Evolutionary conservation across 2,329 filamentous ascomycete genomes (phyloP).

Genomic region (Diaporthe australafricana): DNA sequence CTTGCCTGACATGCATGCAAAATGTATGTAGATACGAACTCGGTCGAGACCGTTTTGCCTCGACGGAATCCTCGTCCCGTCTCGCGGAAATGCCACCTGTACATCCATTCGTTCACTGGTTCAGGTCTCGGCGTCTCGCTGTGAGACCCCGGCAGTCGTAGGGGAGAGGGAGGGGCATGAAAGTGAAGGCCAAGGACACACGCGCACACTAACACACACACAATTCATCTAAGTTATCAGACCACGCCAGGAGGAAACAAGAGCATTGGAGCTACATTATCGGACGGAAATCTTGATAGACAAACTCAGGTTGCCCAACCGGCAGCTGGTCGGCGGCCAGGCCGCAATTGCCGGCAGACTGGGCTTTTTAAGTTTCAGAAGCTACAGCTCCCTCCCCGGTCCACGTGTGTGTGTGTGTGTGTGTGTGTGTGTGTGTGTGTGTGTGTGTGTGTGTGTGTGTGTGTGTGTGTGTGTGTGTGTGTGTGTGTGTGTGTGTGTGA

Average conservation of each 20-base stretch:
- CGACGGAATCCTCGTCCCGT: background rate
- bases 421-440: too few relatives aligned
- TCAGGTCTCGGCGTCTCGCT: background rate
- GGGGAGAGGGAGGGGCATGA: too few relatives aligned
- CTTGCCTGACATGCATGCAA: background rate
- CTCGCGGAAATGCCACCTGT: background rate
- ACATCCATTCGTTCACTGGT: too few relatives aligned
- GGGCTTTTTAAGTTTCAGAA: constrained; percentile 14
- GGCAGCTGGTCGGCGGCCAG: constrained; percentile 5
- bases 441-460: background rate
- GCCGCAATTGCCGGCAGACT: constrained; percentile 9
- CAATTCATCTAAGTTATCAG: background rate
- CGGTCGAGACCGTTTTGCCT: background rate
- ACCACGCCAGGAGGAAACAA: constrained; percentile 4
- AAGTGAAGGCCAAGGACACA: constrained; percentile 8
- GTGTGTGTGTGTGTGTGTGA: too few relatives aligned
- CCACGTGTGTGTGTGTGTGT: constrained; percentile 4
- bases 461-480: background rate
- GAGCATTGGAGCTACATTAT: background rate
- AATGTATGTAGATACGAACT: background rate
- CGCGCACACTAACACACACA: too few relatives aligned
- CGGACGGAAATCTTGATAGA: constrained; percentile 19
- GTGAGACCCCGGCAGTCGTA: background rate
- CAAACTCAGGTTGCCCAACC: background rate
- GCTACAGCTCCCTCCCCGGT: background rate